A percentile compares a stretch with the other conserved stretches of the same genome.
These are phyloP conservation scores for Pythium plurisporium DNA, from an alignment of 352 stramenopile genomes.

Conservation along the genomic window DNA sequence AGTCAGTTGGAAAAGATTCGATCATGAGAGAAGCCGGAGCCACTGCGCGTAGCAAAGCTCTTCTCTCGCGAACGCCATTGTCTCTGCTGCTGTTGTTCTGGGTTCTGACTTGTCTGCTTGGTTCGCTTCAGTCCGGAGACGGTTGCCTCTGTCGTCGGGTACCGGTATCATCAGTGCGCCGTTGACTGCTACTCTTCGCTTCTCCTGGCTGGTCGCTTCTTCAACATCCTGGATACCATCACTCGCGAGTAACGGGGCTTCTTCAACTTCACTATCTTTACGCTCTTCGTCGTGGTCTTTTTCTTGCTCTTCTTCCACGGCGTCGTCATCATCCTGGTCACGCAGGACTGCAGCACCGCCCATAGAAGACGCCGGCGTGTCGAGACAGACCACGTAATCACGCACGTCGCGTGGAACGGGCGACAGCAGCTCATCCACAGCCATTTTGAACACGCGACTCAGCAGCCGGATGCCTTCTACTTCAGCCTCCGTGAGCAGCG, in stretches of 20 bases:
- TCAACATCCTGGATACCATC: slow-evolving; percentile 4
- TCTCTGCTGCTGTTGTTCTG: no score
- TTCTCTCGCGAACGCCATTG: slow-evolving; percentile 3
- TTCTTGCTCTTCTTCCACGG: slow-evolving; percentile 2
- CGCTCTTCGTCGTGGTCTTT: slow-evolving; percentile 1
- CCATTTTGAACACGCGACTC: slow-evolving; percentile 66
- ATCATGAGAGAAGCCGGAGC: slow-evolving; percentile 2
- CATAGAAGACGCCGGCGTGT: neutral
- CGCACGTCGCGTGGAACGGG: slow-evolving; percentile 47
- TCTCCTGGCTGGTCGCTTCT: neutral
- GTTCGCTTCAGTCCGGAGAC: no score
- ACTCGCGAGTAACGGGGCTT: neutral
- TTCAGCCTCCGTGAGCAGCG: slow-evolving; percentile 42
- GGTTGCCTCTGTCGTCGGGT: no score
- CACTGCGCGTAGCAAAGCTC: slow-evolving; percentile 26
- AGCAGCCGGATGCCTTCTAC: slow-evolving; percentile 54
- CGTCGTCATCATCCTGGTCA: neutral
- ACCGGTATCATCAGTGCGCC: neutral
- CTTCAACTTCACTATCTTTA: slow-evolving; percentile 6
- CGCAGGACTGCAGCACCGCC: neutral
- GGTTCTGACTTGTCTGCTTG: no score
- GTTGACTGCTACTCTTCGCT: neutral
- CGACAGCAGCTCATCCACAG: slow-evolving; percentile 40
- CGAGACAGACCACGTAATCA: slow-evolving; percentile 23
- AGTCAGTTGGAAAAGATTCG: no score